A percentile compares a stretch with the other conserved stretches of the same genome.
Conservation (phyloP, 202 grass and related monocot genomes). For the Setaria italica region DNA sequence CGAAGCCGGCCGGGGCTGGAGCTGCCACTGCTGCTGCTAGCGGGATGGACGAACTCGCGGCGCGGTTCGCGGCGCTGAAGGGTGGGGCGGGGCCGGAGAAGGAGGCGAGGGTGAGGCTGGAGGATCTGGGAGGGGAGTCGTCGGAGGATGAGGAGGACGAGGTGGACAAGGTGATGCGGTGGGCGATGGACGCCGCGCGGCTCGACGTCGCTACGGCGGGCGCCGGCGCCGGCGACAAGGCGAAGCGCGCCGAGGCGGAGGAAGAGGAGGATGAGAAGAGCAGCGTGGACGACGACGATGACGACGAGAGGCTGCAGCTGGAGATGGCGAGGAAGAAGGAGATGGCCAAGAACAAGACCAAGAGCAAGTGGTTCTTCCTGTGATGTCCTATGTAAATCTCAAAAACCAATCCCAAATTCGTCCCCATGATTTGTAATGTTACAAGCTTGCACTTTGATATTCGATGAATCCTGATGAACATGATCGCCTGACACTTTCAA, state of each 20-base stretch:
- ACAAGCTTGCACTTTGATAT: neutral
- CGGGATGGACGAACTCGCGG: slow-evolving; percentile 55
- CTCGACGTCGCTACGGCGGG: slow-evolving; percentile 52
- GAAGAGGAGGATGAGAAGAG: slow-evolving; percentile 35
- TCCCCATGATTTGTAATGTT: neutral
- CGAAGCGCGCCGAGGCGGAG: neutral
- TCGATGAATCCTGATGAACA: neutral
- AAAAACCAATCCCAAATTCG: neutral
- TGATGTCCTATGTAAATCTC: slow-evolving; percentile 22
- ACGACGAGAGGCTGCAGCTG: slow-evolving; percentile 41
- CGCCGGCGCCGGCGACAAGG: neutral
- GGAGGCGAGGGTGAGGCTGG: slow-evolving; percentile 41
- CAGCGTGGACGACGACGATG: slow-evolving; percentile 39
- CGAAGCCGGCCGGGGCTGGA: neutral
- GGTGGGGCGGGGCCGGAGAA: slow-evolving; percentile 37
- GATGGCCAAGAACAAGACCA: slow-evolving; percentile 55
- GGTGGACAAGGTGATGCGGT: slow-evolving; percentile 84
- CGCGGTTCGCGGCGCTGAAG: slow-evolving; percentile 65
- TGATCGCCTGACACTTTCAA: neutral
- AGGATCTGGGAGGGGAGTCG: slow-evolving; percentile 42
- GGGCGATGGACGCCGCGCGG: slow-evolving; percentile 72
- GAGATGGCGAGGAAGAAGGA: slow-evolving; percentile 42
- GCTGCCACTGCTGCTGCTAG: neutral
- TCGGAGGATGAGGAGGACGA: slow-evolving; percentile 47
- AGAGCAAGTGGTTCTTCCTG: slow-evolving; percentile 71